These are phyloP conservation scores for Neurospora sublineolata DNA, from an alignment of 495 filamentous ascomycete species.

Conservation along the genomic window DNA sequence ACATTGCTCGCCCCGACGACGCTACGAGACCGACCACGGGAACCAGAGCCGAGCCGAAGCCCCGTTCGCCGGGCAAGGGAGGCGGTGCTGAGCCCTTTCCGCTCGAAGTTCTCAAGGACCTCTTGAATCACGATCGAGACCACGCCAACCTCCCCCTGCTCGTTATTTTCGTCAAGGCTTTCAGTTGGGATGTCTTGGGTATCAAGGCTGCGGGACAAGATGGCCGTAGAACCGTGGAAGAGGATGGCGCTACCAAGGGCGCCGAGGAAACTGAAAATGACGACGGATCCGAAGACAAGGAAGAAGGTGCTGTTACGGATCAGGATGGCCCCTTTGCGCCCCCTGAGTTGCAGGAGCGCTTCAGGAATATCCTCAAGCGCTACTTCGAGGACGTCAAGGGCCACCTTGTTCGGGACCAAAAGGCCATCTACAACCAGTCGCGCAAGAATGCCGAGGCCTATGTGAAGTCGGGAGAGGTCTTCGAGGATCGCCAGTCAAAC, in stretches of 20 bases:
- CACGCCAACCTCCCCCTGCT: slow-evolving; percentile 84
- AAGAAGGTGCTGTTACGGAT: slow-evolving; percentile 34
- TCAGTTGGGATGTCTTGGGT: slow-evolving; percentile 90
- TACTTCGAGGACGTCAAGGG: slow-evolving; percentile 91
- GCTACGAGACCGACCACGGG: slow-evolving; percentile 45
- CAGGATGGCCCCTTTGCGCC: slow-evolving; percentile 59
- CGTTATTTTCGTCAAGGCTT: slow-evolving; percentile 89
- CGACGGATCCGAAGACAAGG: slow-evolving; percentile 36
- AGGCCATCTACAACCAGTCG: slow-evolving; percentile 67
- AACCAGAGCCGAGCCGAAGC: slow-evolving; percentile 44
- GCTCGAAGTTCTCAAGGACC: slow-evolving; percentile 89
- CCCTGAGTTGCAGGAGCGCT: slow-evolving; percentile 71
- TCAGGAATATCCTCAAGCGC: slow-evolving; percentile 73
- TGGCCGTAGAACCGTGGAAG: slow-evolving; percentile 71
- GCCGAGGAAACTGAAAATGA: slow-evolving; percentile 37
- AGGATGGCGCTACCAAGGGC: slow-evolving; percentile 61
- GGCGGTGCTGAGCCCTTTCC: slow-evolving; percentile 75
- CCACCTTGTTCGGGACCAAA: slow-evolving; percentile 83
- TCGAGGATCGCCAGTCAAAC: slow-evolving; percentile 92
- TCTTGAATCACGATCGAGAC: slow-evolving; percentile 85
- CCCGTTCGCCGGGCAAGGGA: slow-evolving; percentile 39
- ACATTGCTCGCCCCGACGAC: slow-evolving; percentile 79
- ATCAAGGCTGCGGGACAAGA: slow-evolving; percentile 57
- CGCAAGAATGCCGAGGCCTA: slow-evolving; percentile 96
- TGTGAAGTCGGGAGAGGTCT: slow-evolving; percentile 96